phyloP scores from a whole-genome alignment of 2,329 filamentous ascomycete species.

The Acarospora socialis region DNA sequence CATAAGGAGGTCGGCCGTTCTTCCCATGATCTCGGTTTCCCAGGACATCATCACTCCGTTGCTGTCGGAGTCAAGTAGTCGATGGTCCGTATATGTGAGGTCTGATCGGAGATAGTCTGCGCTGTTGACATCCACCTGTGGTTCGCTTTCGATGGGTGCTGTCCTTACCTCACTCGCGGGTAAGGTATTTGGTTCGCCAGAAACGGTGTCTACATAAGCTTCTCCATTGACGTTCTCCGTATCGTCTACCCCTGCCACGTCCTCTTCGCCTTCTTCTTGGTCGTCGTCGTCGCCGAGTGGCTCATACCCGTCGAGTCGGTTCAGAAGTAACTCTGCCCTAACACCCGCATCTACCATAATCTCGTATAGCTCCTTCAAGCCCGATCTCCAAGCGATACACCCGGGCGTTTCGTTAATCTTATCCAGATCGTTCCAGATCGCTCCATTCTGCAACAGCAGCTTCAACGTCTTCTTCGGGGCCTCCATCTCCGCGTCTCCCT shows the following conservation, averaged over 20 bases:
- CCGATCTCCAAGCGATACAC: constrained; percentile 61
- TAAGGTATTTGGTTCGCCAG: no score
- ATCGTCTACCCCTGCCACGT: constrained; percentile 14
- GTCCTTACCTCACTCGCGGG: constrained; percentile 1
- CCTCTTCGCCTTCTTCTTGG: constrained; percentile 23
- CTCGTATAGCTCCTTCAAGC: constrained; percentile 58
- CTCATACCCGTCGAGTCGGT: constrained; percentile 69
- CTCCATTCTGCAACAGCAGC: constrained; percentile 71
- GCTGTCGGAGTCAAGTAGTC: constrained; percentile 56
- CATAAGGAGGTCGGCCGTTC: constrained; percentile 55
- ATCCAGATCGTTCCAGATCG: constrained; percentile 96
- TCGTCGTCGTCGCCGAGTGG: constrained; percentile 40
- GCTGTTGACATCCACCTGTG: constrained; percentile 39
- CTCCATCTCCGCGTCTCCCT: constrained; percentile 26
- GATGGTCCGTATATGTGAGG: constrained; percentile 49
- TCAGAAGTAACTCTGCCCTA: constrained; percentile 74
- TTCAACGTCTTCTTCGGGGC: constrained; percentile 54
- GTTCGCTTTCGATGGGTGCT: constrained; percentile 5
- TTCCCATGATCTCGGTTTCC: constrained; percentile 76
- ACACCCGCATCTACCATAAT: constrained; percentile 81
- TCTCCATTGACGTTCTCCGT: no score
- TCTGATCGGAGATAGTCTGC: constrained; percentile 54
- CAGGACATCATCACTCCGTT: constrained; percentile 93
- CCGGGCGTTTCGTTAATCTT: constrained; percentile 77
- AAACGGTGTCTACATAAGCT: not conserved